Percentiles rank a stretch among this genome's conserved stretches.
phyloP scores from a whole-genome alignment of 352 stramenopile species.

The Paralagenidium karlingii region DNA sequence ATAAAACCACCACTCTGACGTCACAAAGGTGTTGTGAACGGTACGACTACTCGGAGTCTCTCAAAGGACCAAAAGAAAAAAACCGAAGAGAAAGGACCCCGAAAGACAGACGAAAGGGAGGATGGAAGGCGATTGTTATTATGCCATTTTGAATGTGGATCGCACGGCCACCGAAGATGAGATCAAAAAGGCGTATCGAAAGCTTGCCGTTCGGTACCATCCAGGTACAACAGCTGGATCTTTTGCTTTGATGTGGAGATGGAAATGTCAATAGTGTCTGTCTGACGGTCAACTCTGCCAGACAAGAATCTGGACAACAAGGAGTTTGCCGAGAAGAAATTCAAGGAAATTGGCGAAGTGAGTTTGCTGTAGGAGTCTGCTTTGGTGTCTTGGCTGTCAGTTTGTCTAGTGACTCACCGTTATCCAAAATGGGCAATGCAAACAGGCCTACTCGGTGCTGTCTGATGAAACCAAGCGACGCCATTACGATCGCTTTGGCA shows the following conservation, averaged over 20 bases:
- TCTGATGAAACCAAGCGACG: constrained; percentile 80
- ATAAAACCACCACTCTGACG: too few relatives aligned
- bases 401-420: neutral
- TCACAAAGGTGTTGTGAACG: too few relatives aligned
- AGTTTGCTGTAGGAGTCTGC: neutral
- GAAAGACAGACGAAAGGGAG: neutral
- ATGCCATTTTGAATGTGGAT: constrained; percentile 50
- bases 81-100: too few relatives aligned
- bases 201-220: constrained; percentile 80
- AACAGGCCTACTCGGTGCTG: constrained; percentile 83
- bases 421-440: neutral
- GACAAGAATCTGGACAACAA: constrained; percentile 87
- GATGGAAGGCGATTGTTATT: constrained; percentile 55
- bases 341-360: constrained; percentile 81
- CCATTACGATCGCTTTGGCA: constrained; percentile 87
- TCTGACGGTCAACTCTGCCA: constrained; percentile 8
- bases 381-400: neutral
- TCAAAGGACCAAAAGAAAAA: too few relatives aligned
- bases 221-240: constrained; percentile 58
- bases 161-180: constrained; percentile 64
- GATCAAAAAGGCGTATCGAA: constrained; percentile 79
- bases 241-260: neutral
- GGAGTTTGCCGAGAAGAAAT: constrained; percentile 78
- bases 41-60: too few relatives aligned
- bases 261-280: neutral